Base-by-base conservation (phyloP, 305 asterid species). In the Nicotiana rustica region DNA sequence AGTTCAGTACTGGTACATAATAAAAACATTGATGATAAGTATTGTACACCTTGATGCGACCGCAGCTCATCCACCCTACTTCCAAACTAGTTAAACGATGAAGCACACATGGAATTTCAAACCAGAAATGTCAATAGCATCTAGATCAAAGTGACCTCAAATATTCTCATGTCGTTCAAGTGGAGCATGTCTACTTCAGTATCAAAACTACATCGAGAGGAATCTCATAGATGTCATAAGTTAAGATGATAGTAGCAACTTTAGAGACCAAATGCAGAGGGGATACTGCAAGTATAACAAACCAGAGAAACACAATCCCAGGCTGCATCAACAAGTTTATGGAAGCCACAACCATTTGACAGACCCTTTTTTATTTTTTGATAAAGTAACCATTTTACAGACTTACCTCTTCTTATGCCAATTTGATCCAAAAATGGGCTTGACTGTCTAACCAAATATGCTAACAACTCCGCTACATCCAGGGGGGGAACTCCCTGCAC, bases 351-450 rank as follows among this genome's bases (percentile, higher is more conserved):
- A 3, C 41, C 62, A 12, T 73, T 25, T 73, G 79, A 49, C 79
- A 49, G 41, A 49, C 79, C 6, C 36, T 0, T 4, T 41, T 38
- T 1, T 38, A 6, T 41, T 41, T 41, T 6, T 6, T 6, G 10
- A 41, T 41, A 41, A 41, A 41, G 47, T 41, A 49, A 3, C 41
- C 62, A 12, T 49, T 14, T 73, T 61, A 49, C 64, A 25, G 41
- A 14, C 79, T 25, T 88, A 95, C 99, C 97, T 93, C 83, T 91
- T 84, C 87, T 87, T 77, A 95, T 91, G 86, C 99, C 99, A 66
- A 97, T 89, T 80, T 95, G 98, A 90, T 94, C 99, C 84, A 97
- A 91, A 79, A 95, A 87, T 67, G 98, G 98, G 87, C 96, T 93
- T 81, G 99, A 97, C 89, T 95, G 98, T 92, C 97, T 93, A 85